Conservation (phyloP, 345 rosid genomes). For the Limnanthes douglasii region DNA sequence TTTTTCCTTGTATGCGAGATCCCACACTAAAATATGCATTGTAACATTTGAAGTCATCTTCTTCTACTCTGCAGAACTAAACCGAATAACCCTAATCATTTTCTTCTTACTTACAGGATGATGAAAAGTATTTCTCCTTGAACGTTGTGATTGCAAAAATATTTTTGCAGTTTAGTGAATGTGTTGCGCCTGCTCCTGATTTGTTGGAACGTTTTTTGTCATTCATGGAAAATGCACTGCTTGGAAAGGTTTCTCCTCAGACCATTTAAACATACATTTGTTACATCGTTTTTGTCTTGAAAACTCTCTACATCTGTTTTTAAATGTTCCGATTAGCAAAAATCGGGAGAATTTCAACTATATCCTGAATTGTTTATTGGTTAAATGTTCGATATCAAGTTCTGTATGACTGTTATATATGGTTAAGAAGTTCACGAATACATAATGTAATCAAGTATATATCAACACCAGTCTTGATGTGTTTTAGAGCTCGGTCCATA, state of each 20-base stretch:
- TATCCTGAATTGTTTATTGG: neutral
- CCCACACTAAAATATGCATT: too few species aligned
- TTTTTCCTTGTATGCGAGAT: too few species aligned
- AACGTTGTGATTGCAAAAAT: slow-evolving; percentile 46
- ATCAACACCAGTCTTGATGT: neutral
- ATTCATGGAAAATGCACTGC: slow-evolving; percentile 49
- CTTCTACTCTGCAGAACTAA: too few species aligned
- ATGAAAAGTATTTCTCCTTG: slow-evolving; percentile 43
- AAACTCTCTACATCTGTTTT: too few species aligned
- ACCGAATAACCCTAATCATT: slow-evolving; percentile 4
- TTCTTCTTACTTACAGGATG: slow-evolving; percentile 38
- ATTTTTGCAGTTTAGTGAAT: slow-evolving; percentile 45
- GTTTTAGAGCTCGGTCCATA: slow-evolving; percentile 2
- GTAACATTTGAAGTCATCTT: too few species aligned
- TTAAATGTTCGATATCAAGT: neutral
- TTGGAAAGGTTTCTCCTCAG: slow-evolving; percentile 38
- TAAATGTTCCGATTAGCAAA: slow-evolving; percentile 2
- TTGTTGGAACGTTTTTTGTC: slow-evolving; percentile 37
- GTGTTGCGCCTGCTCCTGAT: slow-evolving; percentile 32
- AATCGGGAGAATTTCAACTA: neutral
- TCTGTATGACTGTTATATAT: neutral
- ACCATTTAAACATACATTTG: too few species aligned
- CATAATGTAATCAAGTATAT: neutral
- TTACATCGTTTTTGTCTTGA: too few species aligned
- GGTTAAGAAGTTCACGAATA: neutral